Evolutionary conservation across 2,329 filamentous ascomycete genomes (phyloP).

Genomic region (Achaetomium macrosporum): DNA sequence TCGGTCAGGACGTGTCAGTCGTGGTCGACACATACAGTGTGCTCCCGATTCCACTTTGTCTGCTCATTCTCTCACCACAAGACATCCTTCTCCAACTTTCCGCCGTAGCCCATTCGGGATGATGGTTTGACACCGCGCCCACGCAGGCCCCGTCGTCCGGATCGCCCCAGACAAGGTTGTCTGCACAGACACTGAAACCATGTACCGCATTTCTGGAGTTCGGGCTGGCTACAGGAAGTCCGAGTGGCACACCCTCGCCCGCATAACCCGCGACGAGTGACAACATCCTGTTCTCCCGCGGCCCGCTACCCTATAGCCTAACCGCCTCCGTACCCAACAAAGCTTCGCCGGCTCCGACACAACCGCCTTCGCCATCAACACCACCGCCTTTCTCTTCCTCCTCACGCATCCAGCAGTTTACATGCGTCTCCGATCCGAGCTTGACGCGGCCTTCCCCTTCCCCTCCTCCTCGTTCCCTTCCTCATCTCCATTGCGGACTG

Average conservation of each 20-base stretch:
- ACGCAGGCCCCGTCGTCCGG: constrained; percentile 16
- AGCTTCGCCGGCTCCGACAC: constrained; percentile 36
- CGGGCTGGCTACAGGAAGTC: constrained; percentile 16
- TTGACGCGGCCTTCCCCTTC: constrained; percentile 32
- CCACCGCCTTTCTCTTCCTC: constrained; percentile 46
- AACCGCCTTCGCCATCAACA: constrained; percentile 34
- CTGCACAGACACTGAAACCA: constrained; percentile 11
- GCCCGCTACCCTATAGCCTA: constrained; percentile 23
- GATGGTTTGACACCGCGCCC: background rate
- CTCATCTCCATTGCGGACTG: constrained; percentile 7
- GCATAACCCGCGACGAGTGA: constrained; percentile 5
- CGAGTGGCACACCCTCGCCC: constrained; percentile 17
- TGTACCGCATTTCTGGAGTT: constrained; percentile 13
- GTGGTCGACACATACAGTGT: constrained; percentile 9
- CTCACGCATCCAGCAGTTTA: constrained; percentile 45
- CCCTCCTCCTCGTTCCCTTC: too few relatives aligned
- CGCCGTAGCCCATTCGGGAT: too few relatives aligned
- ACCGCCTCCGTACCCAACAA: background rate
- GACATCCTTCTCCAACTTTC: too few relatives aligned
- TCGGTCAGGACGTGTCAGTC: constrained; percentile 6
- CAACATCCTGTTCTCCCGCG: constrained; percentile 14
- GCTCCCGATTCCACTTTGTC: background rate
- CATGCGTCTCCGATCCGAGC: constrained; percentile 42
- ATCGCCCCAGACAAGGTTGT: constrained; percentile 18
- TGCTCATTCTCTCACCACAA: too few relatives aligned